These are phyloP conservation scores for Apocynum venetum DNA, from an alignment of 257 asterid species.

Conservation along the genomic window DNA sequence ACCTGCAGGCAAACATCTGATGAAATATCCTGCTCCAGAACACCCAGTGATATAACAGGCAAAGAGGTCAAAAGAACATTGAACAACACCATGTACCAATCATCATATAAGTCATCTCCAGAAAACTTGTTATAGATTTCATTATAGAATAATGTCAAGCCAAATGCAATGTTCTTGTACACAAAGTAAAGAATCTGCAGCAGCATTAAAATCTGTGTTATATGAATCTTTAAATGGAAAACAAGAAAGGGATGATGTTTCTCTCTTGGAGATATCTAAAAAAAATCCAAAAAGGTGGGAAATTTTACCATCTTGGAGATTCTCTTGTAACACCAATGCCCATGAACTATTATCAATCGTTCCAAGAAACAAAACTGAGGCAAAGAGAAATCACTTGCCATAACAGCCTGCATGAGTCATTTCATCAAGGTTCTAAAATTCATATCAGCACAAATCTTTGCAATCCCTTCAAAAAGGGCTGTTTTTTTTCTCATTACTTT, in stretches of 20 bases:
- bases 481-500: neutral
- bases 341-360: slow-evolving; percentile 51
- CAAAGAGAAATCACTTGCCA: slow-evolving; percentile 69
- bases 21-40: slow-evolving; percentile 62
- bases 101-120: slow-evolving; percentile 53
- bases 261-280: neutral
- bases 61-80: slow-evolving; percentile 67
- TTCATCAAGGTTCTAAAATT: neutral
- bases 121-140: slow-evolving; percentile 52
- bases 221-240: neutral
- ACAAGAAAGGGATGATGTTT: neutral
- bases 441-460: neutral
- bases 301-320: slow-evolving; percentile 50
- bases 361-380: slow-evolving; percentile 63
- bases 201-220: neutral
- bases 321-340: slow-evolving; percentile 69
- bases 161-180: slow-evolving; percentile 63
- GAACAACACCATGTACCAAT: slow-evolving; percentile 70
- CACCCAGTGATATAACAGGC: slow-evolving; percentile 66
- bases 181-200: slow-evolving; percentile 64
- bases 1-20: slow-evolving; percentile 64
- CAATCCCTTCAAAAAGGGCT: neutral
- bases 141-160: slow-evolving; percentile 63
- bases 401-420: slow-evolving; percentile 44
- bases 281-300: neutral